Evolutionary conservation across 805 yeast species (phyloP).

Genomic region (Maudiozyma bulderi): DNA sequence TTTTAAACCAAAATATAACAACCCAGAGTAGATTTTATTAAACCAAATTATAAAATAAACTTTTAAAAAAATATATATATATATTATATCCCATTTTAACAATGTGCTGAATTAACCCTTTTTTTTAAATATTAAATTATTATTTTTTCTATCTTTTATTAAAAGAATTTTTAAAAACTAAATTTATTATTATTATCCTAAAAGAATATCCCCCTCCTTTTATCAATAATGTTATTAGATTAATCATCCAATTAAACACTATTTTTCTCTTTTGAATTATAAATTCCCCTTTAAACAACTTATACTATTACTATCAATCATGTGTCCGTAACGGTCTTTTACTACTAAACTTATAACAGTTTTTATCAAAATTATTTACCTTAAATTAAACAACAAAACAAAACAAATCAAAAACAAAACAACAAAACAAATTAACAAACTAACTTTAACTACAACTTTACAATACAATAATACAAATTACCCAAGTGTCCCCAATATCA

Average conservation of each 20-base stretch:
- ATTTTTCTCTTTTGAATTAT: neutral
- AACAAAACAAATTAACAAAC: neutral
- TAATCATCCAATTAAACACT: neutral
- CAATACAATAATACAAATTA: neutral
- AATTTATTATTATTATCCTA: too few relatives aligned
- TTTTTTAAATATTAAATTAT: too few relatives aligned
- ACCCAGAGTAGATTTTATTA: conserved; percentile 7
- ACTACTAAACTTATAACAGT: neutral
- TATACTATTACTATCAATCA: neutral
- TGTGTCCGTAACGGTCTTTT: conserved; percentile 8
- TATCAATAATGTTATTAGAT: too few relatives aligned
- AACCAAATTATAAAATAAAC: neutral
- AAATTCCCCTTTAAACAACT: neutral
- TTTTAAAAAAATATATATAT: neutral
- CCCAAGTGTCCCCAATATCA: conserved; percentile 1
- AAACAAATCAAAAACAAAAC: conserved; percentile 2
- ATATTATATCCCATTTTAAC: neutral
- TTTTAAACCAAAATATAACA: neutral
- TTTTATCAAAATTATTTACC: neutral
- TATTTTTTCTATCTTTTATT: too few relatives aligned
- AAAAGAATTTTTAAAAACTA: too few relatives aligned
- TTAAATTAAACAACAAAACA: neutral
- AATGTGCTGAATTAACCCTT: neutral
- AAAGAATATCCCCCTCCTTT: too few relatives aligned
- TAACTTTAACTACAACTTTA: conserved; percentile 1